Evolutionary conservation across 768 basidiomycete species (phyloP).

Genomic region (Pleurotus eryngii): DNA sequence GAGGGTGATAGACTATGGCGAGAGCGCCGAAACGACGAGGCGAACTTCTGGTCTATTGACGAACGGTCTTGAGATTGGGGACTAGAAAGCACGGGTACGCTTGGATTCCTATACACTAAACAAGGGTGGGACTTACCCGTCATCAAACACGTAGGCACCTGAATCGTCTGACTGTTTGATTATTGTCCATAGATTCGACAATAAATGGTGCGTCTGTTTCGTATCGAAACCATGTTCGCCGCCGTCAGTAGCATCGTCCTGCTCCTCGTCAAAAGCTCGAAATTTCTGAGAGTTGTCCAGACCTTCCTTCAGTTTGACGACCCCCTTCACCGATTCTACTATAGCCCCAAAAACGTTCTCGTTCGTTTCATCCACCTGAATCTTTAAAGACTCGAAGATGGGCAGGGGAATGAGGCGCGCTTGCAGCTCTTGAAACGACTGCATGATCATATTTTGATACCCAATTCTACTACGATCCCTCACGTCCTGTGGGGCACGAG

Average conservation of each 20-base stretch:
- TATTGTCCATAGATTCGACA: not conserved
- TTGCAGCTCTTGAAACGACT: constrained; percentile 42
- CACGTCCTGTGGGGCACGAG: not conserved
- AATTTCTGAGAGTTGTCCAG: constrained; percentile 6
- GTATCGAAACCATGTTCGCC: constrained; percentile 27
- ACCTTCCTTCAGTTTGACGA: constrained; percentile 34
- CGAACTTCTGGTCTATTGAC: constrained; percentile 20
- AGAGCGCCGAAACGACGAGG: constrained; percentile 45
- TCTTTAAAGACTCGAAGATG: constrained; percentile 40
- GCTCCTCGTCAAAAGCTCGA: constrained; percentile 8
- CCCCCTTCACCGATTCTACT: constrained; percentile 42
- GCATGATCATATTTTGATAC: constrained; percentile 11
- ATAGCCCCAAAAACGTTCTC: constrained; percentile 38
- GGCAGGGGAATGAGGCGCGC: constrained; percentile 52
- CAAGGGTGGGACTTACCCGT: constrained; percentile 33
- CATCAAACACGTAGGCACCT: constrained; percentile 64
- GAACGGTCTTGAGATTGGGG: constrained; percentile 13
- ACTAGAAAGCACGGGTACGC: not conserved
- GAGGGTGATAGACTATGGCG: constrained; percentile 38
- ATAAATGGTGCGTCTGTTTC: not conserved
- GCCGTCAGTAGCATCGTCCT: constrained; percentile 47
- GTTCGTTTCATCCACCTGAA: constrained; percentile 17
- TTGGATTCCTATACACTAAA: not conserved
- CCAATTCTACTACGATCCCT: constrained; percentile 4
- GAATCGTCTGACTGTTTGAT: constrained; percentile 34